These are phyloP conservation scores for Malassezia sp. DNA, from an alignment of 1,284 basidiomycete genomes.

Conservation along the genomic window DNA sequence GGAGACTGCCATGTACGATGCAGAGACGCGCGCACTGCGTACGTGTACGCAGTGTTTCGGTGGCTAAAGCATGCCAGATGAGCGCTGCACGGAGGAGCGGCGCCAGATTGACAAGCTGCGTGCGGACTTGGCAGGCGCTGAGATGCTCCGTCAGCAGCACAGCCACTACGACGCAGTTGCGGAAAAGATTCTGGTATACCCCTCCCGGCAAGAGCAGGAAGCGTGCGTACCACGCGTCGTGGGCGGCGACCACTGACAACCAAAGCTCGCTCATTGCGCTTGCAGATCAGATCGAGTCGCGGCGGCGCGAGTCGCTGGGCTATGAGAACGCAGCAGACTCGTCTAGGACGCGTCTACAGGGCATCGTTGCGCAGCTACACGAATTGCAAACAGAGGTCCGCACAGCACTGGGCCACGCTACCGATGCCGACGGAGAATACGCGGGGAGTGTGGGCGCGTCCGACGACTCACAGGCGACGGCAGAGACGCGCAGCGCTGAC, in stretches of 20 bases:
- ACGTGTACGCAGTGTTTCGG: not conserved
- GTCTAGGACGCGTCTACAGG: not conserved
- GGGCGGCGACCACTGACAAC: not conserved
- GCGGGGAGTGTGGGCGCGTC: too few relatives aligned
- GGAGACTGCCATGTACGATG: conserved; percentile 5
- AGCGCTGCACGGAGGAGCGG: not conserved
- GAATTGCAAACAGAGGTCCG: not conserved
- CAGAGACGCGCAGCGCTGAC: too few relatives aligned
- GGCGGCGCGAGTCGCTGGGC: conserved; percentile 1
- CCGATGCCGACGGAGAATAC: too few relatives aligned
- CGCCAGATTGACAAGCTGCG: not conserved
- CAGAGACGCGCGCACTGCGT: not conserved
- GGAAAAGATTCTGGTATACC: conserved; percentile 16
- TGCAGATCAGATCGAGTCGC: not conserved
- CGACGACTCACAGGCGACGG: too few relatives aligned
- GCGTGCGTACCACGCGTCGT: conserved; percentile 7
- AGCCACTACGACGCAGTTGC: conserved; percentile 12
- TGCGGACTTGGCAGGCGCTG: conserved; percentile 1
- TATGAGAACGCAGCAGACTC: not conserved
- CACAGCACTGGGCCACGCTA: not conserved
- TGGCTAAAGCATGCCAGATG: not conserved
- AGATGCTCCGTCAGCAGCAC: not conserved
- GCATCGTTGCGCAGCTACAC: not conserved
- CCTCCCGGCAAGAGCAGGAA: conserved; percentile 8
- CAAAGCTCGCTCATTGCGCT: conserved; percentile 1